Conservation (phyloP, 2,329 filamentous ascomycete genomes). For the Byssoonygena ceratinophila region DNA sequence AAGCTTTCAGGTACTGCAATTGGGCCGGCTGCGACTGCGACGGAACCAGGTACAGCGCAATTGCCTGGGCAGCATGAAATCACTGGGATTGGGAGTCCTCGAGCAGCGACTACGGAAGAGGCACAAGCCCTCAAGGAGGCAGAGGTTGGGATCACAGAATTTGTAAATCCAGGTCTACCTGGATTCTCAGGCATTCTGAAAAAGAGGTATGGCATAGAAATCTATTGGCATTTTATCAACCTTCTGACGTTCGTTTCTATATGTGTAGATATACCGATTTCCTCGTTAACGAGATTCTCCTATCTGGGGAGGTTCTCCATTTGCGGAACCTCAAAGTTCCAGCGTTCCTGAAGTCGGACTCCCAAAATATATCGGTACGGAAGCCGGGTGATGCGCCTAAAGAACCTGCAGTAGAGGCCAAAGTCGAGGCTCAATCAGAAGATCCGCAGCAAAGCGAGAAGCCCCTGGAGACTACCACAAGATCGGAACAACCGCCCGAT, state of each 20-base stretch:
- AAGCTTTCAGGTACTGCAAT: conserved; percentile 16
- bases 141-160: conserved; percentile 53
- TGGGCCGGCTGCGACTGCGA: not conserved
- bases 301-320: conserved; percentile 65
- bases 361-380: not conserved
- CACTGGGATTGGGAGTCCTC: not conserved
- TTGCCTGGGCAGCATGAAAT: not conserved
- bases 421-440: not conserved
- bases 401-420: not conserved
- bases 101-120: conserved; percentile 18
- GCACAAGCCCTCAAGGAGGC: conserved; percentile 32
- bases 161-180: conserved; percentile 46
- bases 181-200: conserved; percentile 58
- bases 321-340: conserved; percentile 43
- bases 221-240: no score
- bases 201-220: conserved; percentile 45
- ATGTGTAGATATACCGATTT: conserved; percentile 73
- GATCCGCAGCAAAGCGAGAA: conserved; percentile 8
- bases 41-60: not conserved
- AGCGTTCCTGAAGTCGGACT: conserved; percentile 13
- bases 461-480: conserved; percentile 12
- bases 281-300: conserved; percentile 76
- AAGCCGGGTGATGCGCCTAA: not conserved
- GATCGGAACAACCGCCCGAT: conserved; percentile 8
- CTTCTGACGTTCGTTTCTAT: conserved; percentile 4